Evolutionary conservation across 1,284 basidiomycete genomes (phyloP).

Genomic region (Apiotrichum laibachii): DNA sequence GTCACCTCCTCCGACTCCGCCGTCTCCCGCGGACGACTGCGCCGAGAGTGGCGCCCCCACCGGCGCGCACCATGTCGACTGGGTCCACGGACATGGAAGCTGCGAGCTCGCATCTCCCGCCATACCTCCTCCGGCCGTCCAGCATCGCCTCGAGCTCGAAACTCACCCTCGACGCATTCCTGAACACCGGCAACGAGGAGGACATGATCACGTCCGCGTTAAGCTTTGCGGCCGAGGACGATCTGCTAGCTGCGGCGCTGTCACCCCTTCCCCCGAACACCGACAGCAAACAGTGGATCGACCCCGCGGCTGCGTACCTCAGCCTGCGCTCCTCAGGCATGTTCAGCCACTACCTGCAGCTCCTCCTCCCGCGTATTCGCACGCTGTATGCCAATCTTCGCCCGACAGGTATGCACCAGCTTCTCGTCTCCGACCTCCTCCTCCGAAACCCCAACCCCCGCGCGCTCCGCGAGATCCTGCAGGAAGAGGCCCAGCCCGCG

Average conservation of each 20-base stretch:
- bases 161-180: conserved; percentile 28
- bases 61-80: background rate
- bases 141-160: conserved; percentile 29
- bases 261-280: background rate
- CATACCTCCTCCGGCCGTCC: conserved; percentile 12
- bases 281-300: conserved; percentile 17
- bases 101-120: background rate
- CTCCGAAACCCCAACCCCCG: conserved; percentile 28
- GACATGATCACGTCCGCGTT: conserved; percentile 7
- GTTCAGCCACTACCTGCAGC: conserved; percentile 30
- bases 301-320: conserved; percentile 31
- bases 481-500: conserved; percentile 21
- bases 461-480: conserved; percentile 26
- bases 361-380: conserved; percentile 20
- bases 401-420: conserved; percentile 27
- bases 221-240: conserved; percentile 30
- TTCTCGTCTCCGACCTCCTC: conserved; percentile 35
- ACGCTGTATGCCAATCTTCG: conserved; percentile 25
- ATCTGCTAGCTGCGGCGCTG: conserved; percentile 26
- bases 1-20: conserved; percentile 14
- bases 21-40: background rate
- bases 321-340: conserved; percentile 25
- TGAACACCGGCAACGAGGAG: conserved; percentile 4
- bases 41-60: background rate
- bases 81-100: background rate